Evolutionary conservation across 495 filamentous ascomycete genomes (phyloP).

Genomic region (Echria macrotheca): DNA sequence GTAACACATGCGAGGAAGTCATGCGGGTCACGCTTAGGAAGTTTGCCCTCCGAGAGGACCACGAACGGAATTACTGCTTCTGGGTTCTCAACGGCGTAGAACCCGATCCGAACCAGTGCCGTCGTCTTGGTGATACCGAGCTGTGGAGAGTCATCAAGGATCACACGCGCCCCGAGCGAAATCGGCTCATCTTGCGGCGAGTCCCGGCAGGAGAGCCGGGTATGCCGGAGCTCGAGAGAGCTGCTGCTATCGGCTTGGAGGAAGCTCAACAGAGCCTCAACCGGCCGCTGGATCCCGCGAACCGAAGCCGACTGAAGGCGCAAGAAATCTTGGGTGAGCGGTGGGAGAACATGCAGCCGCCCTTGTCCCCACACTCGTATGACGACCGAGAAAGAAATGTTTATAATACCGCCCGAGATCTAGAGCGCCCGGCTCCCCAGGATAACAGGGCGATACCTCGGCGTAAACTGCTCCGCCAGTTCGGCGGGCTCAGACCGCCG

Average conservation of each 20-base stretch:
- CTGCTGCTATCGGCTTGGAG: constrained; percentile 76
- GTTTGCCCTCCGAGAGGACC: constrained; percentile 67
- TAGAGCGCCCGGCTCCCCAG: constrained; percentile 53
- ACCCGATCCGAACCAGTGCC: constrained; percentile 68
- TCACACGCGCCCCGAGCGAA: constrained; percentile 68
- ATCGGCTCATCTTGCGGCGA: constrained; percentile 82
- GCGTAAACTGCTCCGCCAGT: constrained; percentile 59
- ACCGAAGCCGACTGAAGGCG: constrained; percentile 68
- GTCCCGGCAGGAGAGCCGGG: constrained; percentile 84
- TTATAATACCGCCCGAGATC: constrained; percentile 51
- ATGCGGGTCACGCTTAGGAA: constrained; percentile 81
- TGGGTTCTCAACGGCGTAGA: constrained; percentile 79
- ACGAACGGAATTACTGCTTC: constrained; percentile 76
- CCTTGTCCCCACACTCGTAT: constrained; percentile 70
- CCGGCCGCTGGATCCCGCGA: constrained; percentile 56
- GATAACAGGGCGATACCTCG: constrained; percentile 43
- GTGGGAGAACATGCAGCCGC: constrained; percentile 72
- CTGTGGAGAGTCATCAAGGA: constrained; percentile 79
- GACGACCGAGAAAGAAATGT: constrained; percentile 61
- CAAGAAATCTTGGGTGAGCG: constrained; percentile 79
- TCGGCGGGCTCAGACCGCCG: constrained; percentile 87
- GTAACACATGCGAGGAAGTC: constrained; percentile 85
- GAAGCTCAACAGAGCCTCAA: constrained; percentile 70
- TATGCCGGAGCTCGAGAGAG: constrained; percentile 69
- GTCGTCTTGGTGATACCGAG: constrained; percentile 76